Evolutionary conservation across 31 red algal species (phyloP), one percentile per base, ranked within the genome.

Genomic region (Asparagopsis taxiformis): DNA sequence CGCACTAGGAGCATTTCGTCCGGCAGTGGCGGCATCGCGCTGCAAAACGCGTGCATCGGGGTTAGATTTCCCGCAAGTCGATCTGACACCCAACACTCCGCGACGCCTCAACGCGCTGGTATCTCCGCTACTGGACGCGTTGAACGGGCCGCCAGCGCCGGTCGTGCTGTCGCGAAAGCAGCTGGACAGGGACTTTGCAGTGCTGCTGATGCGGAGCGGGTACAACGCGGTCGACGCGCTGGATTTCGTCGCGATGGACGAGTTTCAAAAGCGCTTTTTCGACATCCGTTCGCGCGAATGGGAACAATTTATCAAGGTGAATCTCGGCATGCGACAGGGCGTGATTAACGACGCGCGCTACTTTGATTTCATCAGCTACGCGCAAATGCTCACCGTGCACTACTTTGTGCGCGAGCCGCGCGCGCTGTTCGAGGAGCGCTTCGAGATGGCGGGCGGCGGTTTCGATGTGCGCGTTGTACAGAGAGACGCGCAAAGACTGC

Each of bases 311-410:
- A 59, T 70, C 17, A n/a, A 22, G 39, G 35, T 43, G 7, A 73
- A 64, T 37, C 20, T 62, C 15, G 80, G 53, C 55, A 62, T 74
- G 39, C 52, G 54, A 1, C 80, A 84, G 55, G 80, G 67, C 15
- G 64, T 62, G 25, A 59, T 84, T 25, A 73, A 28, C 1, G 80
- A 84, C 32, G 50, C 65, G 34, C 59, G 59, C 36, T 84, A 84
- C 69, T 84, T 84, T 50, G 80, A 84, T 39, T 84, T 84, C 50
- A 72, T 84, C 29, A 65, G 56, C 52, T 75, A 50, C 22, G 72
- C 72, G 3, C 72, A 75, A 22, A 62, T 51, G 32, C 35, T 51
- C 17, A 75, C 72, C 2, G 62, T 75, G 3, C 36, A 41, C 5
- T 48, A 25, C 0, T 41, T 62, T 16, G 22, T 75, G 7, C 19